Percentiles rank a stretch among this genome's conserved stretches.
Evolutionary conservation across 2,329 filamentous ascomycete species (phyloP).

Genomic region (Myriosclerotinia curreyana): DNA sequence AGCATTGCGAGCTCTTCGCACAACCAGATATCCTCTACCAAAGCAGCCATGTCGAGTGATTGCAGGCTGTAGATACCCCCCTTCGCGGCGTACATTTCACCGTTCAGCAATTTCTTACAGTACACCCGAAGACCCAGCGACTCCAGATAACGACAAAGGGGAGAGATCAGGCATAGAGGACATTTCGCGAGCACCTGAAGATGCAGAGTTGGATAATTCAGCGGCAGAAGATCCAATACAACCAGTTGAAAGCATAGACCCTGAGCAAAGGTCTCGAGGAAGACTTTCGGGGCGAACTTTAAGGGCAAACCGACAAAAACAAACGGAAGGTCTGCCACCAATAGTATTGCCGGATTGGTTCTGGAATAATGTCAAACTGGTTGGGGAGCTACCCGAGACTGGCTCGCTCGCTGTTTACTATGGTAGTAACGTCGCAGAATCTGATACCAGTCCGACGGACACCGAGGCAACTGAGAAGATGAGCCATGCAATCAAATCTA

Average conservation of each 20-base stretch:
- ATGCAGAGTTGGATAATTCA: slow-evolving; percentile 9
- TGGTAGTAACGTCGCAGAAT: slow-evolving; percentile 12
- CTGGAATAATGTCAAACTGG: slow-evolving; percentile 47
- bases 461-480: slow-evolving; percentile 9
- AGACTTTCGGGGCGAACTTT: slow-evolving; percentile 25
- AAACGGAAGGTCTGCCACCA: slow-evolving; percentile 45
- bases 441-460: background rate
- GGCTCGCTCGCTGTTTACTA: slow-evolving; percentile 30
- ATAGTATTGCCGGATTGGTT: slow-evolving; percentile 58
- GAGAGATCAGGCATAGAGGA: slow-evolving; percentile 22
- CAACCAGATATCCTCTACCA: slow-evolving; percentile 33
- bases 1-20: slow-evolving; percentile 35
- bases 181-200: slow-evolving; percentile 1
- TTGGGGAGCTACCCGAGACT: slow-evolving; percentile 25
- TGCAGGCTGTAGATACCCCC: slow-evolving; percentile 34
- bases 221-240: slow-evolving; percentile 12
- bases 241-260: slow-evolving; percentile 17
- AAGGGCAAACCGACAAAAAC: slow-evolving; percentile 29
- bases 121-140: slow-evolving; percentile 31
- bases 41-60: slow-evolving; percentile 37
- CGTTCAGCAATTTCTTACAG: slow-evolving; percentile 31
- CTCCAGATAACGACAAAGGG: slow-evolving; percentile 18
- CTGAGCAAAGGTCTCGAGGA: slow-evolving; percentile 25
- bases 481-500: slow-evolving; percentile 19
- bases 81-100: slow-evolving; percentile 36